These are phyloP conservation scores for Actinomucor elegans DNA, from an alignment of 371 early-diverging fungal genomes.

Conservation along the genomic window DNA sequence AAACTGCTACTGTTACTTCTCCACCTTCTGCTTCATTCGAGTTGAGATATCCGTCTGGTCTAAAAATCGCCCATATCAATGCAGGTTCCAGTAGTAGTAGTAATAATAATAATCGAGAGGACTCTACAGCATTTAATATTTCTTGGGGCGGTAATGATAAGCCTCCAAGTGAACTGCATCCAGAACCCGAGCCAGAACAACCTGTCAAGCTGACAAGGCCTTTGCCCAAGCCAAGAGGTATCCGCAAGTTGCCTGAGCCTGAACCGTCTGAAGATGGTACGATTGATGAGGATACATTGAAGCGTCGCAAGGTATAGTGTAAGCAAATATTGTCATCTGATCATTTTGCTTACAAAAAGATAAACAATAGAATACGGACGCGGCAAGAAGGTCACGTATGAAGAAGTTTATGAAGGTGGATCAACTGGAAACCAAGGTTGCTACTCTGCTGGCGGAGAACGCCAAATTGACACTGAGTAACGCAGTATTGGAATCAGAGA, in stretches of 20 bases:
- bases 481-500: constrained; percentile 77
- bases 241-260: constrained; percentile 45
- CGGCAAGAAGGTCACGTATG: constrained; percentile 89
- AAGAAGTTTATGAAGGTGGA: constrained; percentile 84
- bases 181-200: constrained; percentile 14
- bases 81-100: too few species aligned
- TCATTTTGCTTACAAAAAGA: neutral
- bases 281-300: constrained; percentile 44
- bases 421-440: constrained; percentile 74
- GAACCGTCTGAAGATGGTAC: constrained; percentile 46
- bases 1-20: neutral
- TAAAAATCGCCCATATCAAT: too few species aligned
- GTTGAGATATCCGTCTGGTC: too few species aligned
- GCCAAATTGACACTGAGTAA: constrained; percentile 59
- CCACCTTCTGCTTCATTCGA: neutral
- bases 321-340: neutral
- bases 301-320: constrained; percentile 36
- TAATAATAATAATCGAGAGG: neutral
- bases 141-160: constrained; percentile 52
- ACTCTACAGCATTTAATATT: constrained; percentile 38
- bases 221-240: constrained; percentile 48
- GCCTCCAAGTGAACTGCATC: constrained; percentile 40
- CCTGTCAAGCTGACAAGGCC: constrained; percentile 23
- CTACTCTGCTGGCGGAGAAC: constrained; percentile 79
- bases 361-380: constrained; percentile 79